Evolutionary conservation across 2,329 filamentous ascomycete species (phyloP), one percentile per base, ranked within the genome.

Genomic region (Cercospora sp.): DNA sequence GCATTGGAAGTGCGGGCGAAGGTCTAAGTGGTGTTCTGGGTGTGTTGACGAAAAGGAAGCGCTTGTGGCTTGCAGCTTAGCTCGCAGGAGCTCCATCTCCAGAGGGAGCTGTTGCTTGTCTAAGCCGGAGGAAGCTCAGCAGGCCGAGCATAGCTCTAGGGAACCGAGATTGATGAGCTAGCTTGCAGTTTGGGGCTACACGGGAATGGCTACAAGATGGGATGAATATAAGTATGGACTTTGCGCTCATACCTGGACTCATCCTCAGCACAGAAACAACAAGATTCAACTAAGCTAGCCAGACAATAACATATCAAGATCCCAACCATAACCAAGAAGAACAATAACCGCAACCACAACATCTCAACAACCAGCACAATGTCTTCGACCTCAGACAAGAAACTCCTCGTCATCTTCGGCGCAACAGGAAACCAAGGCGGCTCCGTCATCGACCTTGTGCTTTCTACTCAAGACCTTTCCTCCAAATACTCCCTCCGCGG

Each of bases 341-440:
- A 13, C 28, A 37, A 61, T 12, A 61, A 37, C 8, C 18, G 13
- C 3, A 51, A 62, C 13, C 32, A 26, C 37, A 61, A 64, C 53
- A 43, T 16, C 37, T 43, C 37, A n/a, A 16, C 37, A 1, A 49
- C 63, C 43, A 45, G 37, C 51, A 49, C 58, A 21, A 73, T 74
- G 71, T 69, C 73, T 43, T 28, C 43, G 18, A 24, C 18, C 13
- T n/a, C 37, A n/a, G 63, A 64, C 28, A 73, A 73, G 61, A 85
- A 84, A 72, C 79, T 85, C 72, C 81, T 88, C 74, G 84, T 84
- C 55, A 81, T 89, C 12, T 85, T 89, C 72, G 87, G 87, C 30
- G 84, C 86, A 53, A 89, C 87, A 18, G 86, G 87, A 67, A 83
- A 85, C 67, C 88, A 90, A 78, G 88, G 88, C 60, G 84, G 85